These are phyloP conservation scores for Blastocystis hominis DNA, from an alignment of 352 stramenopile genomes.

Conservation along the genomic window DNA sequence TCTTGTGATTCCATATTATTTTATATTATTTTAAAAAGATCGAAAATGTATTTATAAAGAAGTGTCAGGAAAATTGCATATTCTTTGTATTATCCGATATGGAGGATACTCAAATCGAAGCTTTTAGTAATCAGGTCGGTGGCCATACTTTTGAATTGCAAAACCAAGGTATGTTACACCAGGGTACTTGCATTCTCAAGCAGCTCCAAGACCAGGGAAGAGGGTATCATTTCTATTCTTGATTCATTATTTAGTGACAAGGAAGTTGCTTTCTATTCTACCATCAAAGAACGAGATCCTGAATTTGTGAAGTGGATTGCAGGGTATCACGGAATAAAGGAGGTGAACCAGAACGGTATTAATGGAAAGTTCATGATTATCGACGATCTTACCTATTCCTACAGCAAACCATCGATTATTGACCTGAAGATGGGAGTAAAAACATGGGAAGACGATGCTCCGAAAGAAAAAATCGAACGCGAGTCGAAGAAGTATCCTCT, in stretches of 20 bases:
- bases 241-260: background rate
- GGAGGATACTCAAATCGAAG: conserved; percentile 8
- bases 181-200: conserved; percentile 45
- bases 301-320: conserved; percentile 45
- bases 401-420: conserved; percentile 41
- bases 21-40: too few relatives aligned
- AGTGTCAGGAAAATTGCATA: too few relatives aligned
- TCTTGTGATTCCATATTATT: too few relatives aligned
- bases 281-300: background rate
- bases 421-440: conserved; percentile 55
- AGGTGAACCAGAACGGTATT: conserved; percentile 32
- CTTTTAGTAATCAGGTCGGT: conserved; percentile 55
- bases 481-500: conserved; percentile 57
- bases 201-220: conserved; percentile 48
- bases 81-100: background rate
- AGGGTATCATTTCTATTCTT: background rate
- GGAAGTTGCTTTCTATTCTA: conserved; percentile 45
- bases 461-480: conserved; percentile 53
- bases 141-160: conserved; percentile 42
- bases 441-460: conserved; percentile 55
- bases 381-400: conserved; percentile 39
- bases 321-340: conserved; percentile 19
- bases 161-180: conserved; percentile 44
- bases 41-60: too few relatives aligned
- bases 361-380: conserved; percentile 47